A percentile compares a stretch with the other conserved stretches of the same genome.
phyloP scores from a whole-genome alignment of 805 yeast species.

The Hanseniaspora pseudoguilliermondii region DNA sequence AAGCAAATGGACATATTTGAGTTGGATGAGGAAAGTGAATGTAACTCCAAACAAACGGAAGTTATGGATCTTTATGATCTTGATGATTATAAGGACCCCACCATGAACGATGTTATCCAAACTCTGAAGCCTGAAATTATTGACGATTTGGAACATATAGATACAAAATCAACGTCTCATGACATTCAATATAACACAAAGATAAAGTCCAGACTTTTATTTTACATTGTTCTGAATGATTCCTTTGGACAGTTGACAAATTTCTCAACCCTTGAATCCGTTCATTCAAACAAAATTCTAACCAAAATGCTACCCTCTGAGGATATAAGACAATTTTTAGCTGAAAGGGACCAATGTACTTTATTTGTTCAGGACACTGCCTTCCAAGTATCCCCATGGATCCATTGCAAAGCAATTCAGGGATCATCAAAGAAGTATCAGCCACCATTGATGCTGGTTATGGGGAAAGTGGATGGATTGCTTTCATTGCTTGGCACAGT shows the following conservation, averaged over 20 bases:
- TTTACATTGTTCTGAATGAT: conserved; percentile 1
- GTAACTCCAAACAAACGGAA: not conserved
- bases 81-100: not conserved
- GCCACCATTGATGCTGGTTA: conserved; percentile 1
- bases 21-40: not conserved
- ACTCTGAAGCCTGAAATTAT: not conserved
- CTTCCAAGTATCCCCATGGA: conserved; percentile 9
- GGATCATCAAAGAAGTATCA: not conserved
- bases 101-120: not conserved
- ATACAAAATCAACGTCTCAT: not conserved
- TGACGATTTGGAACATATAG: not conserved
- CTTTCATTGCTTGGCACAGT: conserved; percentile 4
- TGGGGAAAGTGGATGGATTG: conserved; percentile 11
- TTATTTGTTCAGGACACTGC: conserved; percentile 6
- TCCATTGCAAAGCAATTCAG: not conserved
- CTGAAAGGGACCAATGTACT: not conserved
- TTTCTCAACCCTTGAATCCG: not conserved
- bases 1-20: conserved; percentile 2
- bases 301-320: conserved; percentile 2
- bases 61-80: not conserved
- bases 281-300: not conserved
- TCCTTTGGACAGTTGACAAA: not conserved
- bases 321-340: not conserved
- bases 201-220: conserved; percentile 4
- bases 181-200: conserved; percentile 8